Conservation (phyloP, 768 basidiomycete species). For the Naganishia onofrii region DNA sequence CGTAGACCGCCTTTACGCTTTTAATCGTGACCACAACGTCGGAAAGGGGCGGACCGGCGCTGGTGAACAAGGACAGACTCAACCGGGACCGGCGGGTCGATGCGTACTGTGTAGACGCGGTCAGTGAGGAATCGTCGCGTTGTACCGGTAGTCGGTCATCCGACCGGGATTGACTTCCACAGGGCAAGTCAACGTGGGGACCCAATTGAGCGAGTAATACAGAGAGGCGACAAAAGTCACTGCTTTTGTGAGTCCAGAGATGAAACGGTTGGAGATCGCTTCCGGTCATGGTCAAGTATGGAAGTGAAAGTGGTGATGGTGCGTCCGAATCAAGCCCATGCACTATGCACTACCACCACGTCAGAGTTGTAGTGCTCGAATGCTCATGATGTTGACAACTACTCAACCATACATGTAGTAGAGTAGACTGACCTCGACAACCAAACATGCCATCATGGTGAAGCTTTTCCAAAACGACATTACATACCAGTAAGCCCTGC, state of each 20-base stretch:
- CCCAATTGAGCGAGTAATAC: not conserved
- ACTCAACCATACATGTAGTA: too few species aligned
- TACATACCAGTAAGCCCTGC: conserved; percentile 25
- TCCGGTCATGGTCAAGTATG: too few species aligned
- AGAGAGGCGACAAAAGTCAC: not conserved
- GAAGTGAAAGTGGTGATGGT: too few species aligned
- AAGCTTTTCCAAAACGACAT: conserved; percentile 33
- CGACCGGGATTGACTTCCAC: not conserved
- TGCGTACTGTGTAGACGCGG: not conserved
- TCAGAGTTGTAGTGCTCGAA: too few species aligned
- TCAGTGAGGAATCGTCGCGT: not conserved
- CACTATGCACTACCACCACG: too few species aligned
- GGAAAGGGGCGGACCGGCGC: not conserved
- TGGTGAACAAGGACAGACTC: not conserved
- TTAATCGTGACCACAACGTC: not conserved
- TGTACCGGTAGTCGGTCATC: not conserved
- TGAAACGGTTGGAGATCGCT: too few species aligned
- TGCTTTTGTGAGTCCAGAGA: too few species aligned
- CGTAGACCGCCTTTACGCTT: not conserved
- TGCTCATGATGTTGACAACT: too few species aligned
- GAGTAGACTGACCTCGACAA: too few species aligned
- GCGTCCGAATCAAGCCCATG: too few species aligned
- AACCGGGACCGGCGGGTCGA: not conserved
- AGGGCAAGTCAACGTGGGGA: not conserved
- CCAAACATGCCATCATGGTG: conserved; percentile 27